Evolutionary conservation across 2,329 filamentous ascomycete genomes (phyloP).

Genomic region (Penicillium sp.): DNA sequence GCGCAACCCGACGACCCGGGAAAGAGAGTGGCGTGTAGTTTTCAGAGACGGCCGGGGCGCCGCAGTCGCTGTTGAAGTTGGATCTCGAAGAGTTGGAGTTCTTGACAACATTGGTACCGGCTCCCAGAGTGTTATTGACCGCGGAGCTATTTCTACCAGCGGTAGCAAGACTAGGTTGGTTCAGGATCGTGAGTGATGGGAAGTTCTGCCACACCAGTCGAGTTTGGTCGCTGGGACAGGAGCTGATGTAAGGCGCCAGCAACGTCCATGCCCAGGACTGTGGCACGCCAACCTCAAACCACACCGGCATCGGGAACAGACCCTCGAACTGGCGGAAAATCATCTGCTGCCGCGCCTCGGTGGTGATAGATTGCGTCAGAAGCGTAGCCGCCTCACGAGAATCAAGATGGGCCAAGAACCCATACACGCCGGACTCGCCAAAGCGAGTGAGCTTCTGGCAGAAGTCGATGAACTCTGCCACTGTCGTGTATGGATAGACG

Average conservation of each 20-base stretch:
- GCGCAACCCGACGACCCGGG: conserved; percentile 67
- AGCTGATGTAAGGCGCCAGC: conserved; percentile 75
- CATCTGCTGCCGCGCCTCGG: conserved; percentile 78
- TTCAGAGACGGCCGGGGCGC: conserved; percentile 65
- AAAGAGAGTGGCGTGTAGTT: conserved; percentile 68
- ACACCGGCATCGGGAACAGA: conserved; percentile 76
- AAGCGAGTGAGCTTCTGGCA: conserved; percentile 80
- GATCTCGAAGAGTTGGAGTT: conserved; percentile 53
- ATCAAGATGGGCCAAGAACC: conserved; percentile 75
- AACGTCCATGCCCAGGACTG: conserved; percentile 84
- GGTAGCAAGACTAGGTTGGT: conserved; percentile 67
- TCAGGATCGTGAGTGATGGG: conserved; percentile 66
- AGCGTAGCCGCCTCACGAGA: conserved; percentile 70
- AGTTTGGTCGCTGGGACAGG: conserved; percentile 69
- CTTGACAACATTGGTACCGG: conserved; percentile 37
- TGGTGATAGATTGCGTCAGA: conserved; percentile 71
- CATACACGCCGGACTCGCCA: conserved; percentile 76
- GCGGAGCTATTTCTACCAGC: conserved; percentile 50
- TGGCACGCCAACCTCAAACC: conserved; percentile 75
- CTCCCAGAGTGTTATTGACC: conserved; percentile 58
- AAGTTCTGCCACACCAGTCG: conserved; percentile 83
- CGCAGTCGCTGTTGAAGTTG: conserved; percentile 58
- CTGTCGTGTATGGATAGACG: conserved; percentile 73
- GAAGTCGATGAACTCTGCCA: conserved; percentile 78
- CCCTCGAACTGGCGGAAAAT: conserved; percentile 81